Percentiles rank a stretch among this genome's conserved stretches.
Conservation (phyloP, 2,329 filamentous ascomycete species). For the Trichoderma harzianum region DNA sequence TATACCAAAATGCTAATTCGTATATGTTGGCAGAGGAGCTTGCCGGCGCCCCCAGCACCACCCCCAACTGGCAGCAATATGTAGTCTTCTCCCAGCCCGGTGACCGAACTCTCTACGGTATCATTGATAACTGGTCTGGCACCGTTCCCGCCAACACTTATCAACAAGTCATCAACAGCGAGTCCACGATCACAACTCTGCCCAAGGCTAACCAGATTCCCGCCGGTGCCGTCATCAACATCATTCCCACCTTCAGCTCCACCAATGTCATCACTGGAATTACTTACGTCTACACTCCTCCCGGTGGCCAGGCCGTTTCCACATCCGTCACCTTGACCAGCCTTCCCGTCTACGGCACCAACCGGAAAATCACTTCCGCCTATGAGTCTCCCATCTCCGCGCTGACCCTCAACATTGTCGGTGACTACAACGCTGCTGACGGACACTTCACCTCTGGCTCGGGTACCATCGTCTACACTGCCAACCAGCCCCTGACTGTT, state of each 20-base stretch:
- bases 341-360: not conserved
- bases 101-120: not conserved
- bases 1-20: not conserved
- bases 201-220: not conserved
- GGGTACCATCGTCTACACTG: not conserved
- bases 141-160: not conserved
- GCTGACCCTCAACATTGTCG: not conserved
- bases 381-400: not conserved
- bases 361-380: not conserved
- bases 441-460: not conserved
- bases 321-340: not conserved
- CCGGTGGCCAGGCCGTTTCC: not conserved
- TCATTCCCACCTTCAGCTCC: not conserved
- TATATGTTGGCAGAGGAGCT: not conserved
- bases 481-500: not conserved
- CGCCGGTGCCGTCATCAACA: not conserved
- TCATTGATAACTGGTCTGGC: conserved; percentile 1
- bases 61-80: conserved; percentile 8
- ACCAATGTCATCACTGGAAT: not conserved
- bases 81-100: not conserved
- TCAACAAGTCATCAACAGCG: not conserved
- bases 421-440: not conserved
- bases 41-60: not conserved
- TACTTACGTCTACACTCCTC: not conserved
- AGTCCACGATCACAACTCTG: not conserved